These are phyloP conservation scores for Dendrocalamus sinicus DNA, from an alignment of 176 grass and related monocot genomes.

Conservation along the genomic window DNA sequence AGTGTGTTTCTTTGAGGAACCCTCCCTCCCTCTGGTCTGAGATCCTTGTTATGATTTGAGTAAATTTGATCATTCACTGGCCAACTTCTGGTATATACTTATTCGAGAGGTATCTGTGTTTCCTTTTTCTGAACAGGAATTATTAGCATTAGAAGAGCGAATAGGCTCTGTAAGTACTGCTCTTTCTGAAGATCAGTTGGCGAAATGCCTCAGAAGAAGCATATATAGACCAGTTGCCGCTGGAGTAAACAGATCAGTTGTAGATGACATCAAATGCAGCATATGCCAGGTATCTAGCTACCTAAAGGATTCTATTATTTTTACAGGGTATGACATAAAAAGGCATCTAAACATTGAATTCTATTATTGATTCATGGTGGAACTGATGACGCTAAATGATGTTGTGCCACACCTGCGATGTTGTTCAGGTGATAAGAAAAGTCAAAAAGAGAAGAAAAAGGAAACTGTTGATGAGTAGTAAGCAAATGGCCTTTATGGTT, in stretches of 20 bases:
- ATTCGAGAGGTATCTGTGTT: background rate
- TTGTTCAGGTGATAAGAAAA: background rate
- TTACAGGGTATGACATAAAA: conserved; percentile 2
- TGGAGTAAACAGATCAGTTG: conserved; percentile 7
- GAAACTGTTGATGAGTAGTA: background rate
- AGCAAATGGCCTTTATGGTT: background rate
- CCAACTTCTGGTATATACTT: conserved; percentile 1
- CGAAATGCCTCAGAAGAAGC: conserved; percentile 72
- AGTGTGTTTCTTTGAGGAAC: conserved; percentile 25
- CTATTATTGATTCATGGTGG: background rate
- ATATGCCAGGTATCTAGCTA: conserved; percentile 78
- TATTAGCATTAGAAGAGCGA: conserved; percentile 79
- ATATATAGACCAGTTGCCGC: conserved; percentile 41
- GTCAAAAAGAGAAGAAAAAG: background rate
- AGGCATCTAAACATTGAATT: background rate
- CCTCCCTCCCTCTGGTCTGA: background rate
- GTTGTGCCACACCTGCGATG: background rate
- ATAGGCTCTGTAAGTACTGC: conserved; percentile 87
- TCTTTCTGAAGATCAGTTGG: conserved; percentile 67
- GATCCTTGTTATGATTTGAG: background rate
- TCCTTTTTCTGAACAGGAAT: conserved; percentile 61
- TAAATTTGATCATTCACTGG: background rate
- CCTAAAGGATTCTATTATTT: background rate
- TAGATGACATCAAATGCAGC: conserved; percentile 76
- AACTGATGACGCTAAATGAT: background rate